phyloP scores from a whole-genome alignment of 148 eudicot genomes.

The Chenopodium formosanum region DNA sequence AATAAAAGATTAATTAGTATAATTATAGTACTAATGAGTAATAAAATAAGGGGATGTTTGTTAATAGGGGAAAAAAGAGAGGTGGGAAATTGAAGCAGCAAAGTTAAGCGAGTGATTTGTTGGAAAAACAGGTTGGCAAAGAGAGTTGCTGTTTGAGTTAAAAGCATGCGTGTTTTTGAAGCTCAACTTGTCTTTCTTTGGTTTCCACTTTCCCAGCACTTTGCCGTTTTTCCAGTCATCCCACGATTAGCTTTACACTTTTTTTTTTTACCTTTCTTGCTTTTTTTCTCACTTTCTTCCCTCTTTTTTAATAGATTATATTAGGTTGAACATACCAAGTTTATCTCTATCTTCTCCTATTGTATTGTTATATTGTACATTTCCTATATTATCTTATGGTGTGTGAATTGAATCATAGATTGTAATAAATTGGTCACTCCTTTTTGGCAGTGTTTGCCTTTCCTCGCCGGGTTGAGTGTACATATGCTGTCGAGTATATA shows the following conservation, averaged over 20 bases:
- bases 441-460: too few relatives aligned
- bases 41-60: slow-evolving; percentile 20
- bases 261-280: neutral
- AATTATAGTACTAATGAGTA: neutral
- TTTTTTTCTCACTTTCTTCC: neutral
- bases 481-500: too few relatives aligned
- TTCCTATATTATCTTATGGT: too few relatives aligned
- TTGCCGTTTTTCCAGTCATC: slow-evolving; percentile 22
- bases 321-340: too few relatives aligned
- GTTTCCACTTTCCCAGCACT: slow-evolving; percentile 37
- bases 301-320: neutral
- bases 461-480: too few relatives aligned
- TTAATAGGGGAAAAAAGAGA: slow-evolving; percentile 21
- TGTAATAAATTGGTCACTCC: too few relatives aligned
- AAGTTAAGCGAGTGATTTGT: slow-evolving; percentile 5
- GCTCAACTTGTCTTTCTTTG: slow-evolving; percentile 33
- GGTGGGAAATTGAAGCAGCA: slow-evolving; percentile 32
- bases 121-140: slow-evolving; percentile 26
- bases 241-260: neutral
- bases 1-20: too few relatives aligned
- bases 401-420: too few relatives aligned
- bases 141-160: neutral
- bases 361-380: too few relatives aligned
- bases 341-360: too few relatives aligned
- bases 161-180: slow-evolving; percentile 33